Evolutionary conservation across 495 filamentous ascomycete species (phyloP), one percentile per base, ranked within the genome.

Genomic region (Chaetomium tenue): DNA sequence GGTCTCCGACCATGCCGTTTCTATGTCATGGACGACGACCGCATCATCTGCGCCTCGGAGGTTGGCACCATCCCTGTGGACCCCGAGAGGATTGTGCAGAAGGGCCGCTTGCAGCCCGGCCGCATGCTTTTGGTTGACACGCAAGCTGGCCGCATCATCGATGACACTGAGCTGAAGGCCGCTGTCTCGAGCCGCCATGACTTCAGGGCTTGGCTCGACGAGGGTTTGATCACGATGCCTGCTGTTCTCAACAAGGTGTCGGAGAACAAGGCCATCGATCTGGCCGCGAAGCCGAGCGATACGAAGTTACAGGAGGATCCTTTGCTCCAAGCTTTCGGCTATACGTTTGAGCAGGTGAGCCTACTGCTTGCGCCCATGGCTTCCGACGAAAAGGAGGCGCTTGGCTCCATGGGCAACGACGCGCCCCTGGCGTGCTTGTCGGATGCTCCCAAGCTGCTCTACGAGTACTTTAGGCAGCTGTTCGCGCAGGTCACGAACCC

Each of bases 401-500:
- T 99, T 30, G 94, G 94, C 40, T 99, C 94, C 61, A 99, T 99
- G 94, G 94, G 94, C 69, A 99, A 99, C 75, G 94, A 99, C 82
- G 91, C 92, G 46, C 94, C 94, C 18, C 79, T 99, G 68, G 94
- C 94, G 30, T 97, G 93, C 76, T 84, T 99, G 67, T 89, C 94
- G 33, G 84, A 88, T 55, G 89, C 94, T 61, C 93, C 94, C 60
- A 91, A 93, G 70, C 82, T 98, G 60, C 86, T 98, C 47, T 96
- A 91, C 74, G 94, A 99, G 76, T 99, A 99, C 77, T 99, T 98
- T 88, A 88, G 95, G 37, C 91, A 99, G 80, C 88, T 99, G 37
- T 99, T 99, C 74, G 94, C 94, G 11, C 94, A 99, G 81, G 94
- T 99, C 76, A 99, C 94, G 42, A 99, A 99, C 74, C 94, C 94